phyloP scores from a whole-genome alignment of 108 stramenopile genomes.

The Skeletonema potamos region DNA sequence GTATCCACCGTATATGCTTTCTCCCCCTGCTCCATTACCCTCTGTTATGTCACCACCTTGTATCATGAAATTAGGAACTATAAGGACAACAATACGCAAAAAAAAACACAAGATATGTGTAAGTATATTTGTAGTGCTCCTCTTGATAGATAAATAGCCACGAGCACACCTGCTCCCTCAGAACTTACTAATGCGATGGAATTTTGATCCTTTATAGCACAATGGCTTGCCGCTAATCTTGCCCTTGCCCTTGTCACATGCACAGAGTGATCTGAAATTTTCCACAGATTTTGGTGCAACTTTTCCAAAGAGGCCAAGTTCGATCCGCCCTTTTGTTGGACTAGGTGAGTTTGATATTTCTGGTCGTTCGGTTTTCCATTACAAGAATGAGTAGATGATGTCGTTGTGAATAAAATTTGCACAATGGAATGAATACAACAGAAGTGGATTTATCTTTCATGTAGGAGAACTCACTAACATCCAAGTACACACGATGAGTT shows the following conservation, averaged over 20 bases:
- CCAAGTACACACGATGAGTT: conserved; percentile 74
- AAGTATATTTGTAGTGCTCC: not conserved
- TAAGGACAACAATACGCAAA: not conserved
- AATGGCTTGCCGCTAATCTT: conserved; percentile 70
- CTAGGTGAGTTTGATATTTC: conserved; percentile 35
- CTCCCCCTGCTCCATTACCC: conserved; percentile 92
- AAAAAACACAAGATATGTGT: not conserved
- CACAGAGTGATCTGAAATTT: conserved; percentile 87
- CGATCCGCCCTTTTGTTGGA: conserved; percentile 55
- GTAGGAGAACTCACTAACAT: conserved; percentile 57
- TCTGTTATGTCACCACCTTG: conserved; percentile 92
- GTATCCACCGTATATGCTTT: conserved; percentile 85
- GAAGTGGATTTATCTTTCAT: not conserved
- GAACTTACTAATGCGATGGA: conserved; percentile 65
- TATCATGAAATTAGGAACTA: conserved; percentile 93
- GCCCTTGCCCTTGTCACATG: conserved; percentile 76
- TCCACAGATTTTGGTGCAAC: conserved; percentile 89
- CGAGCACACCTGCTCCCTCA: not conserved
- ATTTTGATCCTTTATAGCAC: conserved; percentile 71
- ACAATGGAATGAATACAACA: not conserved
- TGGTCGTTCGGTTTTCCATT: not conserved
- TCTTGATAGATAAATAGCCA: not conserved
- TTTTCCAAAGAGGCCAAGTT: conserved; percentile 91
- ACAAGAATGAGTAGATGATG: not conserved
- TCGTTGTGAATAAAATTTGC: not conserved